Conservation (phyloP, 73 alveolate species). For the Tetrahymena malaccensis region DNA sequence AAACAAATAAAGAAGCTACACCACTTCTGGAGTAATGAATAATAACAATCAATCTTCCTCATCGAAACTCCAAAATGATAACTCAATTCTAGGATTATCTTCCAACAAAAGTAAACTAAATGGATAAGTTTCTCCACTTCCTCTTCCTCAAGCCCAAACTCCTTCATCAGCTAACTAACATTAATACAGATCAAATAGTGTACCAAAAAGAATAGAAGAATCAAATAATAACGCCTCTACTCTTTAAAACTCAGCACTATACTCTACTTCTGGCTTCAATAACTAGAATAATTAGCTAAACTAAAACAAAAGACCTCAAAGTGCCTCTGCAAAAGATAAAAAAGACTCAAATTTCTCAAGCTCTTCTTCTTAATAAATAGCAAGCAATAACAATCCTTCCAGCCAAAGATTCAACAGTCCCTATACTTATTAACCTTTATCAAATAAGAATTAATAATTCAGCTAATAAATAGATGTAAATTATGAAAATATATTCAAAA, state of each 20-base stretch:
- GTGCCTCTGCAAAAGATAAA: not conserved
- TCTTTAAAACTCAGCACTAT: not conserved
- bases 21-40: not conserved
- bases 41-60: not conserved
- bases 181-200: not conserved
- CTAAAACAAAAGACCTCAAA: not conserved
- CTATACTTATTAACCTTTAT: not conserved
- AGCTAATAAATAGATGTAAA: not conserved
- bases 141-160: not conserved
- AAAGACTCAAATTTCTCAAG: not conserved
- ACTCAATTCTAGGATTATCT: not conserved
- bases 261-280: not conserved
- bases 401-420: not conserved
- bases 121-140: not conserved
- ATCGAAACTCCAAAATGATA: not conserved
- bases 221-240: not conserved
- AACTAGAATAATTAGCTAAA: not conserved
- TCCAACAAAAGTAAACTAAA: not conserved
- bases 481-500: not conserved
- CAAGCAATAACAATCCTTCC: not conserved
- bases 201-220: not conserved
- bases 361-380: not conserved
- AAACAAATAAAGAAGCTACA: not conserved
- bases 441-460: not conserved
- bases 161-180: not conserved